Percentiles rank a stretch among this genome's conserved stretches.
phyloP scores from a whole-genome alignment of 2,329 filamentous ascomycete species.

The Fusarium virguliforme region DNA sequence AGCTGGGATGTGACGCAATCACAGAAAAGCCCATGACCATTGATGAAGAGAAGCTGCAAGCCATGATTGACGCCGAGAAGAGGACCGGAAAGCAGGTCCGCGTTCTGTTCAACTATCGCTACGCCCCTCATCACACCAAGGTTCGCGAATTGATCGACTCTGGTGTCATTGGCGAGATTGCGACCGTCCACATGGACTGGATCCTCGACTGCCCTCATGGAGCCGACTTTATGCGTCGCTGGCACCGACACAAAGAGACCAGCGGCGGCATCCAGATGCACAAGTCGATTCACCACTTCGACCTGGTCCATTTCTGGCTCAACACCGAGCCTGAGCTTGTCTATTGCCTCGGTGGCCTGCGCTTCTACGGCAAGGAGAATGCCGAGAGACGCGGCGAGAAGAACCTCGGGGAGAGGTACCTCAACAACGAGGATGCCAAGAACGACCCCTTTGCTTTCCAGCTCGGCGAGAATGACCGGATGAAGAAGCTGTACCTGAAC shows the following conservation, averaged over 20 bases:
- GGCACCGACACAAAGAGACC: slow-evolving; percentile 74
- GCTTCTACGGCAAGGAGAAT: slow-evolving; percentile 75
- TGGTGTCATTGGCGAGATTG: slow-evolving; percentile 70
- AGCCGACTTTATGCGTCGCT: slow-evolving; percentile 75
- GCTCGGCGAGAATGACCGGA: slow-evolving; percentile 65
- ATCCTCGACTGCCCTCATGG: slow-evolving; percentile 74
- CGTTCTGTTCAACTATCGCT: slow-evolving; percentile 76
- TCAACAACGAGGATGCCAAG: slow-evolving; percentile 66
- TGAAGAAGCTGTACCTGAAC: slow-evolving; percentile 73
- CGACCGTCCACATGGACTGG: slow-evolving; percentile 75
- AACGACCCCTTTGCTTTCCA: slow-evolving; percentile 73
- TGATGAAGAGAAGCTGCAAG: slow-evolving; percentile 66
- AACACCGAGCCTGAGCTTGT: slow-evolving; percentile 69
- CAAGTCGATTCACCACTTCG: slow-evolving; percentile 72
- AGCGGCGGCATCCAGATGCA: slow-evolving; percentile 74
- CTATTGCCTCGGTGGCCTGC: slow-evolving; percentile 71
- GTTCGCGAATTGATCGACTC: slow-evolving; percentile 68
- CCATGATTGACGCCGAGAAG: slow-evolving; percentile 60
- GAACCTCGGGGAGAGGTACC: slow-evolving; percentile 66
- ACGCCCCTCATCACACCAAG: slow-evolving; percentile 75
- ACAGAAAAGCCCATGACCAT: slow-evolving; percentile 78
- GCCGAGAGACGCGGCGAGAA: slow-evolving; percentile 69
- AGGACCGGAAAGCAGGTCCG: slow-evolving; percentile 63
- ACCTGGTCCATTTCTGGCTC: slow-evolving; percentile 76
- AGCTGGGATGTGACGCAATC: slow-evolving; percentile 72